Evolutionary conservation across 305 asterid species (phyloP).

Genomic region (Solanum hybrid): DNA sequence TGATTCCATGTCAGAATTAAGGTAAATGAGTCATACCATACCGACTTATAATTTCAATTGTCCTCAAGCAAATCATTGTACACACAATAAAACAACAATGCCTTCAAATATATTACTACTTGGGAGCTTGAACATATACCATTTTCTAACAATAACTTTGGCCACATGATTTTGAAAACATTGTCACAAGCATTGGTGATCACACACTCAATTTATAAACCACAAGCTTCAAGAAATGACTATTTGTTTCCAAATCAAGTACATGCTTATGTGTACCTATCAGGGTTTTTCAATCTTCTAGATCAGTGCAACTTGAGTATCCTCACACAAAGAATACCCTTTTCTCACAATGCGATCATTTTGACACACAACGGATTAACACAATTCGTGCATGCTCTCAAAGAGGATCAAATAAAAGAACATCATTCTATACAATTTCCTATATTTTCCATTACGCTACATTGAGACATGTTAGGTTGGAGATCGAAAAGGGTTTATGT

Average conservation of each 20-base stretch:
- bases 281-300: background rate
- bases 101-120: background rate
- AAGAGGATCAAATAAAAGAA: background rate
- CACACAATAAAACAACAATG: background rate
- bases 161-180: background rate
- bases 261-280: background rate
- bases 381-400: background rate
- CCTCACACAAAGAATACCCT: background rate
- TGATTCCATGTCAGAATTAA: background rate
- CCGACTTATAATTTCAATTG: background rate
- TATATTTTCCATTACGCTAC: background rate
- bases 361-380: background rate
- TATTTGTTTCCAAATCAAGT: background rate
- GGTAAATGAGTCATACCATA: background rate
- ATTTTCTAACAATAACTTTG: too few species aligned
- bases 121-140: background rate
- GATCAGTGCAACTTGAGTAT: background rate
- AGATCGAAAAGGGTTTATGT: background rate
- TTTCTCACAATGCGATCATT: background rate
- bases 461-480: background rate
- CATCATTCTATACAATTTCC: background rate
- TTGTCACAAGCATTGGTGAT: background rate
- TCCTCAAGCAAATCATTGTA: background rate
- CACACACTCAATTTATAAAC: background rate
- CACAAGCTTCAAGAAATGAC: background rate